A percentile compares a stretch with the other conserved stretches of the same genome.
phyloP scores from a whole-genome alignment of 164 flowering plant species.

The Akebia trifoliata region DNA sequence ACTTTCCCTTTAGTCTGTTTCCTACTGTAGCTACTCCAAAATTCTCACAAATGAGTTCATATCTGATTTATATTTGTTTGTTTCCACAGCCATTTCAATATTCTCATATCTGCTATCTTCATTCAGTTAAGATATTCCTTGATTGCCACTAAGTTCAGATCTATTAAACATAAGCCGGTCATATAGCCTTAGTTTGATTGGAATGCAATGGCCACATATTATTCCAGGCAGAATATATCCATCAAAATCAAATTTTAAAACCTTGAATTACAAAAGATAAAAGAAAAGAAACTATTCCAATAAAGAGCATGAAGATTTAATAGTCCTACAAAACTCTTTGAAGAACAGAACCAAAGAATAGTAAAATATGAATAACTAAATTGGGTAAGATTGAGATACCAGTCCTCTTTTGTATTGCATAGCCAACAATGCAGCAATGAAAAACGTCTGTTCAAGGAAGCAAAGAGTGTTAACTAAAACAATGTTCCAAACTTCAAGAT shows the following conservation, averaged over 20 bases:
- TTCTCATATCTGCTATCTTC: too few species aligned
- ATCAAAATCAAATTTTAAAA: neutral
- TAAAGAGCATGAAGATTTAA: neutral
- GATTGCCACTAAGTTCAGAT: too few species aligned
- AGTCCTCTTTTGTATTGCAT: slow-evolving; percentile 89
- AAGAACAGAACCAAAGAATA: neutral
- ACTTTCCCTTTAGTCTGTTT: too few species aligned
- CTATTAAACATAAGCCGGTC: too few species aligned
- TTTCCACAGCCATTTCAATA: too few species aligned
- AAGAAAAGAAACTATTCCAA: neutral
- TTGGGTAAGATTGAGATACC: slow-evolving; percentile 41
- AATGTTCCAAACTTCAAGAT: neutral
- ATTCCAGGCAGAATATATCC: neutral
- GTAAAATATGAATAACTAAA: slow-evolving; percentile 5
- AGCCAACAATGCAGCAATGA: slow-evolving; percentile 96
- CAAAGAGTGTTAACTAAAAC: neutral
- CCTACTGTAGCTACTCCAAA: too few species aligned
- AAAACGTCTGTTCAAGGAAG: slow-evolving; percentile 69
- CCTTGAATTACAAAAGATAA: neutral
- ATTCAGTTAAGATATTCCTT: too few species aligned
- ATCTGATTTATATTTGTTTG: too few species aligned
- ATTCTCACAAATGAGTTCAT: too few species aligned
- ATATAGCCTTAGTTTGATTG: too few species aligned
- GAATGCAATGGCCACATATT: too few species aligned
- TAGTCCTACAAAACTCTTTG: neutral